Conservation (phyloP, 129 eudicot genomes). For the Lonicera japonica region DNA sequence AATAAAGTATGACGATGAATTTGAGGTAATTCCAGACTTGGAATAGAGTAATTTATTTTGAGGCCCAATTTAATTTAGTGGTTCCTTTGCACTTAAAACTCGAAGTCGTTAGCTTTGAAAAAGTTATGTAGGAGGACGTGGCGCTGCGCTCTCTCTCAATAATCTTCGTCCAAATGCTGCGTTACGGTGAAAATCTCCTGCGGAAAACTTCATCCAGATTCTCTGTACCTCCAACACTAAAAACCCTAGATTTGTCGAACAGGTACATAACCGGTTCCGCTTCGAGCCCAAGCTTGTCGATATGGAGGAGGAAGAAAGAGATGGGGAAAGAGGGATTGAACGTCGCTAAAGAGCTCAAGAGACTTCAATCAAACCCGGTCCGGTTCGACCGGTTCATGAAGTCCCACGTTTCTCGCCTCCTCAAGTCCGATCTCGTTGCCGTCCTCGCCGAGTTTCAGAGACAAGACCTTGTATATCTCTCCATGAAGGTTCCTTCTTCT, state of each 20-base stretch:
- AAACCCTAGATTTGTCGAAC: constrained; percentile 8
- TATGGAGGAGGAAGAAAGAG: constrained; percentile 94
- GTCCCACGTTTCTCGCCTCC: constrained; percentile 77
- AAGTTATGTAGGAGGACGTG: no score
- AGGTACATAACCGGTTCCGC: constrained; percentile 13
- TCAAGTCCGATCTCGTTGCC: constrained; percentile 81
- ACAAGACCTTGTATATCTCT: constrained; percentile 75
- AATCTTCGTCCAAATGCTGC: not conserved
- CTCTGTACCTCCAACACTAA: not conserved
- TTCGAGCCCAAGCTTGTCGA: constrained; percentile 62
- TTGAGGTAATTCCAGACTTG: no score
- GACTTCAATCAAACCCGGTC: constrained; percentile 58
- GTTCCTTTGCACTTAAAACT: no score
- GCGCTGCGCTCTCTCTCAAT: not conserved
- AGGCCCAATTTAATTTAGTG: no score
- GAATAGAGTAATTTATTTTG: no score
- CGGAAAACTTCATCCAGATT: not conserved
- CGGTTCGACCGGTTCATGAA: constrained; percentile 71
- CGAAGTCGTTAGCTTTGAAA: no score
- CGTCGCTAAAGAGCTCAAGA: constrained; percentile 85
- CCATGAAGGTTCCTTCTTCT: constrained; percentile 68
- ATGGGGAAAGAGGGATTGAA: constrained; percentile 88
- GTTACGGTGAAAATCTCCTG: not conserved
- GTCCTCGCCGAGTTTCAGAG: constrained; percentile 93
- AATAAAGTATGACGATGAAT: no score